A percentile compares a stretch with the other conserved stretches of the same genome.
Conservation (phyloP, 495 filamentous ascomycete species). For the Penicillium subrubescens region DNA sequence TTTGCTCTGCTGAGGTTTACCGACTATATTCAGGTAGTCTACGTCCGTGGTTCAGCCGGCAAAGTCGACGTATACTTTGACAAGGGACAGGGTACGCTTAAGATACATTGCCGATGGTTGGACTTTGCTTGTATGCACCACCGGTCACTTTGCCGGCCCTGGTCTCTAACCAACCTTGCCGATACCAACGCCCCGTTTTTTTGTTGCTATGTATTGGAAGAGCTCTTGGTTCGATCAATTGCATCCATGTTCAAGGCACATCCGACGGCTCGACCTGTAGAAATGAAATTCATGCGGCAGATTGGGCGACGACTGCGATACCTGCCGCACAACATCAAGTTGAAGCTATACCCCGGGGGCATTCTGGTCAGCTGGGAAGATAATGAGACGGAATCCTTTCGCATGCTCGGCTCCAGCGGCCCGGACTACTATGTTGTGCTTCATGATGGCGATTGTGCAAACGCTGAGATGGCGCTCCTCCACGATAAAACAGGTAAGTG, state of each 20-base stretch:
- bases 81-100: too few relatives aligned
- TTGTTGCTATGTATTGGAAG: background rate
- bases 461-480: background rate
- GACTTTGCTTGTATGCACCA: slow-evolving; percentile 4
- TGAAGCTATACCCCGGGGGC: background rate
- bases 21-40: too few relatives aligned
- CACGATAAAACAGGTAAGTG: slow-evolving; percentile 4
- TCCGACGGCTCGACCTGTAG: background rate
- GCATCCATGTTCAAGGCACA: background rate
- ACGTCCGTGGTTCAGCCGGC: too few relatives aligned
- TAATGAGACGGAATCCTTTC: slow-evolving; percentile 6
- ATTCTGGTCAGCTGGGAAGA: slow-evolving; percentile 8
- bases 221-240: background rate
- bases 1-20: too few relatives aligned
- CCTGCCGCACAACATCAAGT: slow-evolving; percentile 1
- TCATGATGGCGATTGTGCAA: background rate
- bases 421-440: background rate
- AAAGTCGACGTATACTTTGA: too few relatives aligned
- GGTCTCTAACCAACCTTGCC: background rate
- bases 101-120: slow-evolving; percentile 5
- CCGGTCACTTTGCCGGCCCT: background rate
- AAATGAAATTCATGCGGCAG: background rate
- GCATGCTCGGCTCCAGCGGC: too few relatives aligned
- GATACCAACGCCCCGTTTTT: background rate
- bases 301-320: background rate